Evolutionary conservation across 148 eudicot species (phyloP), one percentile per base, ranked within the genome.

Genomic region (Nepenthes gracilis): DNA sequence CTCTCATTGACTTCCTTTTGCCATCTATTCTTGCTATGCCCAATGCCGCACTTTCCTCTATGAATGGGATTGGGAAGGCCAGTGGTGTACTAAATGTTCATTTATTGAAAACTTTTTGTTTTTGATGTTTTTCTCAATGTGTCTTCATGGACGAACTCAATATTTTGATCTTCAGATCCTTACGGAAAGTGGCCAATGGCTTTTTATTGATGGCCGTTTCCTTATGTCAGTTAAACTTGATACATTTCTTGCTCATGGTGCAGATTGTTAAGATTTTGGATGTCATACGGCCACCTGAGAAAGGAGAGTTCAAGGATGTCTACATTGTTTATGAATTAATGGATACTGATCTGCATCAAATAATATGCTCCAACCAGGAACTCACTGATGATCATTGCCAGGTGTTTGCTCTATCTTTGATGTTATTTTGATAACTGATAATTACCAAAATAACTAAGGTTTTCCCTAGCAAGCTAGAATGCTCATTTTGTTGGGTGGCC

Each of bases 301-400:
- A 62, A 57, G 76, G 74, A 36, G 67, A 67, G 65, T 78, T 78
- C 54, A 64, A 67, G 54, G 82, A 78, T 67, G 82, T 78, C 36
- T 78, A 78, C 70, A 74, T 85, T 67, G 77, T 74, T n/a, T 75
- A 81, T 74, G 88, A 78, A 53, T 69, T 89, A 57, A 71, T 76
- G 85, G 91, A 90, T 71, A 87, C 97, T 36, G 97, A 91, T 85
- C 76, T 91, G 63, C 92, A 91, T 75, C 96, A 91, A 62, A 83
- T 91, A 15, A 91, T 87, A 66, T 74, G 81, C 59, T 91, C 97
- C 43, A 68, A 79, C n/a, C 97, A 91, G 75, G 80, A 77, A 57
- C 85, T 91, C 67, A 91, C 83, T 2, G 93, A 91, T 55, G 96
- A 91, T 67, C 97, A 91, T 55, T 91, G 93, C 63, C 97, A 91